Conservation (phyloP, 805 yeast species). For the Kluyveromyces dobzhanskii region DNA sequence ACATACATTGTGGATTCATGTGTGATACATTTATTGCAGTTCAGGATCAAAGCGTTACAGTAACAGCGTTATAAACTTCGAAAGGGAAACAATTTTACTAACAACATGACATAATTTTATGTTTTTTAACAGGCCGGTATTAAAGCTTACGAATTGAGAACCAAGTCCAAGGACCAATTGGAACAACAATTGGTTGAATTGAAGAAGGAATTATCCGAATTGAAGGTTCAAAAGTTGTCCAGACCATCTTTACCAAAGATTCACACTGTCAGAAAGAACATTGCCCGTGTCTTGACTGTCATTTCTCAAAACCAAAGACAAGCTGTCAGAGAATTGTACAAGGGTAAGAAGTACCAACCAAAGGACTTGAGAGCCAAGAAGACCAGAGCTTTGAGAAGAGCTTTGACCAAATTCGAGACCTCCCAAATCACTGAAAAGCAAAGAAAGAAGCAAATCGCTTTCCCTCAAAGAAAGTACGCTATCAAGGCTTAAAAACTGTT, state of each 20-base stretch:
- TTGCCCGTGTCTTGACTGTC: slow-evolving; percentile 96
- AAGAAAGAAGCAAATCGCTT: slow-evolving; percentile 85
- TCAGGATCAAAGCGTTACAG: too few relatives aligned
- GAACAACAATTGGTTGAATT: slow-evolving; percentile 89
- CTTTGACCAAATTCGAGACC: slow-evolving; percentile 82
- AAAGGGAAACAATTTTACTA: neutral
- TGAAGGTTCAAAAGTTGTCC: slow-evolving; percentile 92
- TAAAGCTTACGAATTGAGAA: slow-evolving; percentile 93
- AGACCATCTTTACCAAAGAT: slow-evolving; percentile 93
- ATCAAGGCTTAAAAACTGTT: slow-evolving; percentile 74
- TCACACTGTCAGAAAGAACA: slow-evolving; percentile 95
- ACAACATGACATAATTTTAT: neutral
- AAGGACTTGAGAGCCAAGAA: slow-evolving; percentile 98
- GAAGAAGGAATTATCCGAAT: slow-evolving; percentile 92
- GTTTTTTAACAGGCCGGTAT: slow-evolving; percentile 57
- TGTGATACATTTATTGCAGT: too few relatives aligned
- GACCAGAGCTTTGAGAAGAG: slow-evolving; percentile 99
- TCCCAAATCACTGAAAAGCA: slow-evolving; percentile 76
- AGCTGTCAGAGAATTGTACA: slow-evolving; percentile 89
- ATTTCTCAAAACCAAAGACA: slow-evolving; percentile 96
- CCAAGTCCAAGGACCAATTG: slow-evolving; percentile 95
- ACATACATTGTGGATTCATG: too few relatives aligned
- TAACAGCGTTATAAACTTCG: too few relatives aligned
- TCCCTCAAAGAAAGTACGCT: slow-evolving; percentile 98
- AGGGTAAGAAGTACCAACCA: slow-evolving; percentile 92